Evolutionary conservation across 2,329 filamentous ascomycete genomes (phyloP), one percentile per base, ranked within the genome.

Genomic region (Aspergillus sp.): DNA sequence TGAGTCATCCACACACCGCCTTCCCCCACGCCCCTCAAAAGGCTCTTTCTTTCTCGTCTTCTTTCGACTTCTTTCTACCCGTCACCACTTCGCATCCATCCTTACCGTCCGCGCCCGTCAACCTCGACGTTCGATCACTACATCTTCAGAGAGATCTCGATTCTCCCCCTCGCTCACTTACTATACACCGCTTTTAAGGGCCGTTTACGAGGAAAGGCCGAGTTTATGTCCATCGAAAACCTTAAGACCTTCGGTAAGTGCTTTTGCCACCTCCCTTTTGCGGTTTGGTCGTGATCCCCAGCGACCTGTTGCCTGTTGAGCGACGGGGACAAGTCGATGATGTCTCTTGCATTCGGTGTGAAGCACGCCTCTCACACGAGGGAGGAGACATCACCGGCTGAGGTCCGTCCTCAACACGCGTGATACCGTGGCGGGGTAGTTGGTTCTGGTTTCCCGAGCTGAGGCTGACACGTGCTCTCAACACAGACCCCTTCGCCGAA

Each of bases 151-250:
- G 67, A 71, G 67, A 71, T 66, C 57, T 52, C 61, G 52, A 64
- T 60, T 70, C 66, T 72, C 68, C 36, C 53, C 56, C 54, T 59
- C 44, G 55, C 53, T 61, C 54, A 59, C 57, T 66, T 61, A 64
- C 62, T 60, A 58, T 62, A 64, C 52, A 65, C 64, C 64, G 68
- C 64, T 71, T 70, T 70, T 71, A 72, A 75, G 66, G 64, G 63
- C 64, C 67, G 65, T 74, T 73, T 71, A 69, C 81, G 80, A 77
- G 72, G 71, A 83, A 86, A 85, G 84, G 81, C 81, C 86, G 87
- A 88, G 88, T 92, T 91, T 92, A 94, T 94, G 90, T 94, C 90
- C 86, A 94, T 94, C 89, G 89, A 94, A 91, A 95, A 95, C 85
- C 88, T 95, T 81, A 94, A 94, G 86, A 87, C 88, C 83, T 91